These are phyloP conservation scores for Microbotryum saponariae DNA, from an alignment of 1,284 basidiomycete genomes.

Conservation along the genomic window DNA sequence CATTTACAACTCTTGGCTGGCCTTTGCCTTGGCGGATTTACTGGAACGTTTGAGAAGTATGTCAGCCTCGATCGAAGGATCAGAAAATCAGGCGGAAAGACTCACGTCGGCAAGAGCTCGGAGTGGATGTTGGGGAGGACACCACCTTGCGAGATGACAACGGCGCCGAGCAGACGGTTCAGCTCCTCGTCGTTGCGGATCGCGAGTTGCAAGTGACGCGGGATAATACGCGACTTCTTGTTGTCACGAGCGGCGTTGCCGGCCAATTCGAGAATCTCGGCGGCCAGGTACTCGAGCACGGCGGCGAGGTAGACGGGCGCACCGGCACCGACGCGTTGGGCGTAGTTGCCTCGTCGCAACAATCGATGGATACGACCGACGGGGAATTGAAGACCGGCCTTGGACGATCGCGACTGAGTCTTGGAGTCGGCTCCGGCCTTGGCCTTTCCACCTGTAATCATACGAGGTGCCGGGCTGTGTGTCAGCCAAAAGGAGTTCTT, in stretches of 20 bases:
- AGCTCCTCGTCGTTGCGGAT: constrained; percentile 50
- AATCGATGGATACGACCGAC: constrained; percentile 83
- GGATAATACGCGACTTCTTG: constrained; percentile 84
- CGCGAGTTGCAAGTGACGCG: constrained; percentile 80
- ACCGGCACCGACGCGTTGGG: constrained; percentile 64
- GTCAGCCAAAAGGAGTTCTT: too few species aligned
- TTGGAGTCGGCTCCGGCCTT: constrained; percentile 54
- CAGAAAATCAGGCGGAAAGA: too few species aligned
- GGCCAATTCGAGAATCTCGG: constrained; percentile 79
- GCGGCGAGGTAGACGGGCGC: constrained; percentile 73
- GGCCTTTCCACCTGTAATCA: constrained; percentile 57
- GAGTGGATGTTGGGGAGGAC: constrained; percentile 64
- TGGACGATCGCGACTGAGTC: constrained; percentile 51
- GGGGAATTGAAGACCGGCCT: constrained; percentile 75
- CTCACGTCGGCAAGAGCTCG: constrained; percentile 54
- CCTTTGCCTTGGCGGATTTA: too few species aligned
- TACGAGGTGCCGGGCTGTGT: not conserved
- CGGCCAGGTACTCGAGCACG: constrained; percentile 74
- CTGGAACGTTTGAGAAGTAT: too few species aligned
- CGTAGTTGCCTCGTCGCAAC: constrained; percentile 42
- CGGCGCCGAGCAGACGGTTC: constrained; percentile 66
- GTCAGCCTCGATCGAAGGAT: too few species aligned
- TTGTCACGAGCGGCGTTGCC: constrained; percentile 68
- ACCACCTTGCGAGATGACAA: constrained; percentile 85
- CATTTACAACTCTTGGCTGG: too few species aligned